phyloP scores from a whole-genome alignment of 345 rosid species.

The Salix viminalis region DNA sequence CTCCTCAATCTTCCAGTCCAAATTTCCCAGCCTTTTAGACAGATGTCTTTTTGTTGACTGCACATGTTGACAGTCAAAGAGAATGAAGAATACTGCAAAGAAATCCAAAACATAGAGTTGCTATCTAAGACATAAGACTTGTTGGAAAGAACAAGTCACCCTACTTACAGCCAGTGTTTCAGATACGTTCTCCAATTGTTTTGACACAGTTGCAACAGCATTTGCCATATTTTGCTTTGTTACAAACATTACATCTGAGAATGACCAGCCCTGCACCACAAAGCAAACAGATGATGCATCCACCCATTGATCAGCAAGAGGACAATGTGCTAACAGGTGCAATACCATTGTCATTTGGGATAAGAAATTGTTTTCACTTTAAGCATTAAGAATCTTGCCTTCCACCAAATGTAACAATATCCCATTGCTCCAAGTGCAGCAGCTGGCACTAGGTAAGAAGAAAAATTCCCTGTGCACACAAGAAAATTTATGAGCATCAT shows the following conservation, averaged over 20 bases:
- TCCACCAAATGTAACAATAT: constrained; percentile 96
- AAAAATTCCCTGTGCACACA: constrained; percentile 46
- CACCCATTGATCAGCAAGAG: background rate
- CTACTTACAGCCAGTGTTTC: constrained; percentile 66
- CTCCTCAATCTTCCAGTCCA: constrained; percentile 89
- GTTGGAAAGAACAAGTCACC: background rate
- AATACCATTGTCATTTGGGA: constrained; percentile 1
- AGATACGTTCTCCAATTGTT: constrained; percentile 75
- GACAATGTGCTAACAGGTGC: constrained; percentile 4
- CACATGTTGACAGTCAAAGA: constrained; percentile 15
- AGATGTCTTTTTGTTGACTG: constrained; percentile 88
- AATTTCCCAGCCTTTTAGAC: constrained; percentile 57
- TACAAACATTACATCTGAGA: constrained; percentile 84
- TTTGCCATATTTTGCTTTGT: constrained; percentile 84
- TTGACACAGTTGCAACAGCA: constrained; percentile 71
- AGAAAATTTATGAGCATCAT: background rate
- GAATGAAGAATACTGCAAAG: constrained; percentile 9
- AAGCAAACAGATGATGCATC: constrained; percentile 5
- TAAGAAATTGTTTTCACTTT: constrained; percentile 3
- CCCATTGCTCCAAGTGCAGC: constrained; percentile 95
- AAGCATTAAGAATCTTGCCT: constrained; percentile 41
- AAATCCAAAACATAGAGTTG: background rate
- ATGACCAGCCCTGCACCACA: constrained; percentile 69
- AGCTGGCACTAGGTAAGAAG: constrained; percentile 84
- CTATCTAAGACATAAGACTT: background rate